These are phyloP conservation scores for Sporobolomyces roseus DNA, from an alignment of 768 basidiomycete species.

Conservation along the genomic window DNA sequence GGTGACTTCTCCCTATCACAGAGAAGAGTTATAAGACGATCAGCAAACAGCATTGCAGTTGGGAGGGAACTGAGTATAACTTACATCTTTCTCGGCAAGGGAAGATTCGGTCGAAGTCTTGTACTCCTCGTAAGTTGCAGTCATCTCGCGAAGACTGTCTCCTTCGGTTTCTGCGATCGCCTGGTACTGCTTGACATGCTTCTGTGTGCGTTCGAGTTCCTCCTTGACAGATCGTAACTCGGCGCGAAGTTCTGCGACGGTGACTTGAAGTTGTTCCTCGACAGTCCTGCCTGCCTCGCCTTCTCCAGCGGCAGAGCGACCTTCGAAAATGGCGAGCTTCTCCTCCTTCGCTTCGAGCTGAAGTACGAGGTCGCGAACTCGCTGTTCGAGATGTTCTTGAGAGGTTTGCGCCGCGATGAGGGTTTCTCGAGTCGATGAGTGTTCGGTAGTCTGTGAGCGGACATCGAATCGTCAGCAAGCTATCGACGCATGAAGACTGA, in stretches of 20 bases:
- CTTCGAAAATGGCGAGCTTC: constrained; percentile 81
- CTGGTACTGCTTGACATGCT: constrained; percentile 76
- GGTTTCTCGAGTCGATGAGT: constrained; percentile 65
- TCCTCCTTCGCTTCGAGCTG: constrained; percentile 73
- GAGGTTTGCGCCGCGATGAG: constrained; percentile 42
- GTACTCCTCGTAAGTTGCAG: constrained; percentile 73
- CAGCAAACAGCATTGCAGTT: too few relatives aligned
- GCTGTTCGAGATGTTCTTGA: constrained; percentile 59
- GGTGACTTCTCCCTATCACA: constrained; percentile 62
- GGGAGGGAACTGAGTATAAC: too few relatives aligned
- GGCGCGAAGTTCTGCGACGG: constrained; percentile 79
- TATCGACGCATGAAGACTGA: not conserved
- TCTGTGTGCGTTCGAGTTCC: constrained; percentile 66
- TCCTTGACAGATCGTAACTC: constrained; percentile 72
- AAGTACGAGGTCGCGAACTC: constrained; percentile 59
- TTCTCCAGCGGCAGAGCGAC: constrained; percentile 53
- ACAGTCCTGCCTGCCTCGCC: constrained; percentile 52
- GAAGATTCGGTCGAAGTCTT: constrained; percentile 67
- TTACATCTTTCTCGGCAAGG: constrained; percentile 64
- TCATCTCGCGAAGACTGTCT: constrained; percentile 66
- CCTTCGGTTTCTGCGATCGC: constrained; percentile 80
- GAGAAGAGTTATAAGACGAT: too few relatives aligned
- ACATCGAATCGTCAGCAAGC: too few relatives aligned
- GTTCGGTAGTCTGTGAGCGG: constrained; percentile 44
- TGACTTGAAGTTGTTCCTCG: constrained; percentile 75